Evolutionary conservation across 192 early-diverging fungal genomes (phyloP).

Genomic region (Podila verticillata): DNA sequence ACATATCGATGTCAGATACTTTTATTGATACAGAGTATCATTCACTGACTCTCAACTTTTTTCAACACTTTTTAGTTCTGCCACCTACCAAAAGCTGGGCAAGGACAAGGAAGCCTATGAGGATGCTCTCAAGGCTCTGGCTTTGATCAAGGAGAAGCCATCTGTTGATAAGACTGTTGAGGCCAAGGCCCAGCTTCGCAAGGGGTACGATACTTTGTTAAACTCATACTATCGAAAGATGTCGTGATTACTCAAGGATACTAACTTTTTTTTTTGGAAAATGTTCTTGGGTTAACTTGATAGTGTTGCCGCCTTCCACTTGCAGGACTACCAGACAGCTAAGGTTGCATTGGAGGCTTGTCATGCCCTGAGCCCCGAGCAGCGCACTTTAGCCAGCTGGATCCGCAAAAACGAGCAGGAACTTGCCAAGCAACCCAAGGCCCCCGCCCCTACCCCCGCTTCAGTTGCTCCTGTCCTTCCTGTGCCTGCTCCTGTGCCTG

Average conservation of each 20-base stretch:
- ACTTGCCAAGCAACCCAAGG: constrained; percentile 57
- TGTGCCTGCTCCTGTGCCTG: constrained; percentile 34
- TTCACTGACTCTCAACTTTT: not conserved
- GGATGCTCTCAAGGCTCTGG: constrained; percentile 73
- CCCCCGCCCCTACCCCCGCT: constrained; percentile 39
- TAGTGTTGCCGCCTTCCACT: constrained; percentile 62
- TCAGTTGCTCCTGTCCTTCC: not conserved
- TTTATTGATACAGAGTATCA: too few relatives aligned
- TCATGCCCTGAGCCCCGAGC: constrained; percentile 52
- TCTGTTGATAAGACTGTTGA: constrained; percentile 52
- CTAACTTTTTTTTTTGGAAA: not conserved
- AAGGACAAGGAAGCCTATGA: constrained; percentile 61
- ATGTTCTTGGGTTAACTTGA: too few relatives aligned
- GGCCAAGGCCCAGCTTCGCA: constrained; percentile 72
- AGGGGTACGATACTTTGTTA: constrained; percentile 51
- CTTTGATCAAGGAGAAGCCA: constrained; percentile 58
- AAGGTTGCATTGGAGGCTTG: constrained; percentile 55
- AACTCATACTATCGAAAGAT: too few relatives aligned
- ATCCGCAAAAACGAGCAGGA: constrained; percentile 62
- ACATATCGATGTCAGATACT: too few relatives aligned
- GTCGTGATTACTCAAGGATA: not conserved
- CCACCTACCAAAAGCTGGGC: constrained; percentile 68
- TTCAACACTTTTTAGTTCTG: constrained; percentile 50
- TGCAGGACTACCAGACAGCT: constrained; percentile 68
- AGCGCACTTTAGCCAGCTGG: constrained; percentile 59